Conservation (phyloP, 2,329 filamentous ascomycete species). For the Fusarium piperis region DNA sequence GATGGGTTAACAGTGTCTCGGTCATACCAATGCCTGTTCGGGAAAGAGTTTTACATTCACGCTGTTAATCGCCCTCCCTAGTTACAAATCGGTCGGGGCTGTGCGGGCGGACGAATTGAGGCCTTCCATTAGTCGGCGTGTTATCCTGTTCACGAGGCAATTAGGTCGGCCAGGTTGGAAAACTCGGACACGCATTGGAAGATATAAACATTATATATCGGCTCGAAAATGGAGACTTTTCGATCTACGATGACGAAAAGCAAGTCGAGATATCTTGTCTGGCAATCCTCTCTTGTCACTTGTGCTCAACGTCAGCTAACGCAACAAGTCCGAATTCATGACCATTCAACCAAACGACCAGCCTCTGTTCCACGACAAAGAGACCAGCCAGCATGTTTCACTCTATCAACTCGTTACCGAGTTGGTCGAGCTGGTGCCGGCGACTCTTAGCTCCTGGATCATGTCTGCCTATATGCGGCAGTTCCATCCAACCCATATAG, state of each 20-base stretch:
- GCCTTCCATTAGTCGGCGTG: background rate
- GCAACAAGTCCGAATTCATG: conserved; percentile 32
- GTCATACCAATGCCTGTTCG: background rate
- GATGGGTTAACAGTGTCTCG: background rate
- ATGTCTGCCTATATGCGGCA: conserved; percentile 36
- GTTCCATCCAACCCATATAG: conserved; percentile 17
- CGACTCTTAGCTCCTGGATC: conserved; percentile 34
- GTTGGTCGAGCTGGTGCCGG: conserved; percentile 34
- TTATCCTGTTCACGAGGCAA: background rate
- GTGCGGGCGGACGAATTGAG: conserved; percentile 16
- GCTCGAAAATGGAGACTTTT: background rate
- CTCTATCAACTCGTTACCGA: conserved; percentile 18
- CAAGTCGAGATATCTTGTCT: background rate
- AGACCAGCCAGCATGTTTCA: conserved; percentile 19
- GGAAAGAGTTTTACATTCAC: background rate
- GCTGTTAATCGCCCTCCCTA: background rate
- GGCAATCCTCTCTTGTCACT: background rate
- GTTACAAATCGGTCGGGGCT: background rate
- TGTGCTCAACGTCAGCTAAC: background rate
- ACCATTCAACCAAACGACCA: conserved; percentile 6
- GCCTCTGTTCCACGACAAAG: conserved; percentile 6
- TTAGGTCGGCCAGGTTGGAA: background rate
- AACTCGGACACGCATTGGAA: background rate
- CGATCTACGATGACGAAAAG: background rate
- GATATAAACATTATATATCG: conserved; percentile 14